Evolutionary conservation across 2,329 filamentous ascomycete species (phyloP), one percentile per base, ranked within the genome.

Genomic region (Pseudocercospora fijiensis): DNA sequence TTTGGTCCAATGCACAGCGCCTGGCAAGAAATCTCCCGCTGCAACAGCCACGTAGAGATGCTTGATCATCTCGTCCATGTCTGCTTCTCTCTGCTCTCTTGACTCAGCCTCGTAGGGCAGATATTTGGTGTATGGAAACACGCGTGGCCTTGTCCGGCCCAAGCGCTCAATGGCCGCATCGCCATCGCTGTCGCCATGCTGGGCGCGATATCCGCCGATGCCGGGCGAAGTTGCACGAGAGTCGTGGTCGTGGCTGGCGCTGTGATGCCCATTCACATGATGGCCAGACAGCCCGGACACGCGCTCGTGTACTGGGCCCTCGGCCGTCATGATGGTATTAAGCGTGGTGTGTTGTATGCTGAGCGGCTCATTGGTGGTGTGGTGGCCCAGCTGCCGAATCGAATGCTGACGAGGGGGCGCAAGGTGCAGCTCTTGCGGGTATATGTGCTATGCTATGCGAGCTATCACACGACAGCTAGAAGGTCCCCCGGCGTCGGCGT

Each of bases 1-100:
- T 70, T 94, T 88, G 16, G 95, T 97, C 95, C 95, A 99, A 78
- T 99, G 94, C 65, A 96, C 84, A 27, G 94, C 95, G 33, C 95
- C 95, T 0, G 94, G 91, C 24, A 90, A 89, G 78, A 98, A 98
- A 78, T 99, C 95, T 69, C 96, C 92, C 3, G 95, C 90, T 75
- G 92, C 89, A 67, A 99, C 84, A 62, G 94, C 87, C 71, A 97
- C 91, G 77, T 96, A 98, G 28, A 99, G 88, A 74, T 96, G 91
- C 76, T 93, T 95, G 70, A 98, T 84, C 71, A 97, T 98, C 75
- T 92, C 91, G 52, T 89, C 84, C 53, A 99, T 82, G 66, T 93
- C 92, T 57, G 84, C 84, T 75, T 96, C 88, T 67, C 93, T 86
- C 78, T 92, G 86, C 33, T 83, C 76, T 67, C 94, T 90, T 74